These are phyloP conservation scores for Apocynum venetum DNA, from an alignment of 257 asterid species.

Conservation along the genomic window DNA sequence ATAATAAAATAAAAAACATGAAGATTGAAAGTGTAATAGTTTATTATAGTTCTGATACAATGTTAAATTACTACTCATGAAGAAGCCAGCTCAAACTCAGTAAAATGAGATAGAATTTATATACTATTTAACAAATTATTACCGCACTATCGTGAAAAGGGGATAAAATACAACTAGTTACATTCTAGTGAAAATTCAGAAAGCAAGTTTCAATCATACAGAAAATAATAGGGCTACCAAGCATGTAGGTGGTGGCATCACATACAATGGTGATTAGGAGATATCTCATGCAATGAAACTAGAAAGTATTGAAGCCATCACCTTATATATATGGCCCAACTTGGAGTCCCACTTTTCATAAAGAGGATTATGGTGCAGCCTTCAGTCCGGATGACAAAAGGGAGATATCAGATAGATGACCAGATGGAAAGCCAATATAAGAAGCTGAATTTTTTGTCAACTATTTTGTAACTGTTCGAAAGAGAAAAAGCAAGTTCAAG, in stretches of 20 bases:
- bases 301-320: background rate
- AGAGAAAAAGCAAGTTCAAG: background rate
- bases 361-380: background rate
- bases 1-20: too few relatives aligned
- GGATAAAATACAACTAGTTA: background rate
- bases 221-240: background rate
- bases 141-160: background rate
- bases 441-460: background rate
- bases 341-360: too few relatives aligned
- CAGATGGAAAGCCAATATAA: background rate
- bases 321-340: background rate
- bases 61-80: too few relatives aligned
- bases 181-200: background rate
- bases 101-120: too few relatives aligned
- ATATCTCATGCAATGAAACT: too few relatives aligned
- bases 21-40: too few relatives aligned
- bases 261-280: background rate
- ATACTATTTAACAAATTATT: background rate
- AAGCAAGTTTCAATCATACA: background rate
- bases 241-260: background rate
- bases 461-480: background rate
- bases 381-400: background rate
- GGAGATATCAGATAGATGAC: background rate
- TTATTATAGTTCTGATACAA: too few relatives aligned
- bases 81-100: too few relatives aligned